phyloP scores from a whole-genome alignment of 257 asterid species.

The Lavandula angustifolia region DNA sequence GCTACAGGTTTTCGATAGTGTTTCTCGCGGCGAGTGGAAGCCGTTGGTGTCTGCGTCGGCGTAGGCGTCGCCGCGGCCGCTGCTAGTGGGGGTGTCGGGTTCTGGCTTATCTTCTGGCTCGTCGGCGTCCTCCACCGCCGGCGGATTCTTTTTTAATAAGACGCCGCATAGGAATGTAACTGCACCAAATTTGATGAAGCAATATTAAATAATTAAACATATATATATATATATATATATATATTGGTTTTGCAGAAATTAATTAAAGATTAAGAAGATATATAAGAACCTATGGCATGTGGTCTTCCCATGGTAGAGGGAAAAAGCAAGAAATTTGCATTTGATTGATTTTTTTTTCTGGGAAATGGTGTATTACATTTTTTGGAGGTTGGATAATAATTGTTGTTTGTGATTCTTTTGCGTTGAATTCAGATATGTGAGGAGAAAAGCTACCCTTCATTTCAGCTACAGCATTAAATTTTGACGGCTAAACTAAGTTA shows the following conservation, averaged over 20 bases:
- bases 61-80: too few relatives aligned
- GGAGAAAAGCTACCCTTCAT: slow-evolving; percentile 38
- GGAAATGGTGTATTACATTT: slow-evolving; percentile 2
- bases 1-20: not conserved
- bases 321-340: not conserved
- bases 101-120: not conserved
- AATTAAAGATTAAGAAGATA: not conserved
- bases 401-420: slow-evolving; percentile 8
- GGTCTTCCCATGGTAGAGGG: slow-evolving; percentile 50
- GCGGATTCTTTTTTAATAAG: slow-evolving; percentile 35
- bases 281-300: slow-evolving; percentile 37
- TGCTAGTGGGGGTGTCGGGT: not conserved
- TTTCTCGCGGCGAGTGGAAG: not conserved
- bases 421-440: slow-evolving; percentile 11
- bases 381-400: slow-evolving; percentile 10
- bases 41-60: not conserved
- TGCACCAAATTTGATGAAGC: slow-evolving; percentile 30
- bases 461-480: slow-evolving; percentile 35
- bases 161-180: slow-evolving; percentile 66
- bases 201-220: too few relatives aligned
- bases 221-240: not conserved
- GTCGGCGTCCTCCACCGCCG: slow-evolving; percentile 23
- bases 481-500: slow-evolving; percentile 36
- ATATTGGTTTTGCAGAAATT: not conserved
- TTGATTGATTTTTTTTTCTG: slow-evolving; percentile 14